Percentiles rank a stretch among this genome's conserved stretches.
Evolutionary conservation across 805 yeast genomes (phyloP).

Genomic region (Metschnikowia aberdeeniae): DNA sequence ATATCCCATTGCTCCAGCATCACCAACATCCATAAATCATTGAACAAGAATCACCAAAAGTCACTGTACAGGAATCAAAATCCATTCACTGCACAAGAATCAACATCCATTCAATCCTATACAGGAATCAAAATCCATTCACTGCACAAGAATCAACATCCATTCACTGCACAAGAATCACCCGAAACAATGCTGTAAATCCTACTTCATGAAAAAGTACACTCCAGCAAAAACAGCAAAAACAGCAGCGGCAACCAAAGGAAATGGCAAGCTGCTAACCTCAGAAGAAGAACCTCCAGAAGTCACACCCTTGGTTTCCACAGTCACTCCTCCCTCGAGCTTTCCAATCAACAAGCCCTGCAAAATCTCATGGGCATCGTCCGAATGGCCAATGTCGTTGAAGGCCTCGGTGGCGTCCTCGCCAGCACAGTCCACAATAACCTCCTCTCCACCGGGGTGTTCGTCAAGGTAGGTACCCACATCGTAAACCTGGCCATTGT

Average conservation of each 20-base stretch:
- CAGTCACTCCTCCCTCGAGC: slow-evolving; percentile 58
- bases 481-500: slow-evolving; percentile 43
- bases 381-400: slow-evolving; percentile 94
- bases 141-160: too few species aligned
- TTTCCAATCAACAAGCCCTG: slow-evolving; percentile 69
- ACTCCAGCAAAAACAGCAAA: slow-evolving; percentile 18
- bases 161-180: too few species aligned
- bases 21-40: too few species aligned
- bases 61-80: too few species aligned
- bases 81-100: too few species aligned
- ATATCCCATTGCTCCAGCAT: too few species aligned
- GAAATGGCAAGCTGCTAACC: slow-evolving; percentile 17
- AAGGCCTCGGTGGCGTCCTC: slow-evolving; percentile 68
- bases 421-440: slow-evolving; percentile 74
- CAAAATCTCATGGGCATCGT: slow-evolving; percentile 83
- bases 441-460: slow-evolving; percentile 83
- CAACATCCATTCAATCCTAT: too few species aligned
- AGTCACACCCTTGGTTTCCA: slow-evolving; percentile 18
- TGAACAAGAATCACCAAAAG: too few species aligned
- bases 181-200: too few species aligned
- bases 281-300: slow-evolving; percentile 10
- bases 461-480: slow-evolving; percentile 41
- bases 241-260: slow-evolving; percentile 17
- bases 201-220: slow-evolving; percentile 17
- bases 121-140: too few species aligned